Base-by-base conservation (phyloP, 192 early-diverging fungal genomes). In the Coemansia sp. region DNA sequence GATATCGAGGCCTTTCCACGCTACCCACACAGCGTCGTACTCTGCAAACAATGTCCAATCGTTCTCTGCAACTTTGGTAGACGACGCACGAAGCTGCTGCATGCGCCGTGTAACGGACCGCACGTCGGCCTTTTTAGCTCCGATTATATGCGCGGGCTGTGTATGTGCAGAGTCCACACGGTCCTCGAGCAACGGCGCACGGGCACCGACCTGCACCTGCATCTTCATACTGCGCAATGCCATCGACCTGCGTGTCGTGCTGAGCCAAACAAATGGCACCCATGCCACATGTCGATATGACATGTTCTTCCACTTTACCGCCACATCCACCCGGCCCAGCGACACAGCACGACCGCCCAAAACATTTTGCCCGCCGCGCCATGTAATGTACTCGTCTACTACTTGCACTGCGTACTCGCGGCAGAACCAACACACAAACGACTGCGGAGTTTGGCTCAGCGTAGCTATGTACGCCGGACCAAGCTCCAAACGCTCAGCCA, bases 231-330 rank as follows among this genome's bases (percentile, higher is more conserved):
- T 53, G 44, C 56, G 60, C n/a, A 66, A 34, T n/a, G 21, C 38
- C 48, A 9, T 9, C 5, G 31, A 22, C 8, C 57, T 59, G 34
- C 51, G 49, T 0, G 46, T 60, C 40, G 26, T 23, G 3, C 23
- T 17, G 12, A 72, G 65, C 75, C 75, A 78, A 5, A 57, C 48
- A n/a, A 64, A 54, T 25, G 75, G 70, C 50, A 72, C 75, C 75
- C 75, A 78, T 21, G 48, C 58, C 4, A 78, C 25, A 21, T 72
- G 75, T n/a, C 75, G 69, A 40, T 65, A 72, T 42, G 75, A 68
- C n/a, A 48, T 28, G 25, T 40, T 49, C 20, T 22, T 51, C 69
- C 69, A 78, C 31, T 78, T 78, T 42, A 78, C 62, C 3, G 59
- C 4, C 15, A 72, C 57, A 20, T 78, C 69, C 12, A 67, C 64